Conservation (phyloP, 2,329 filamentous ascomycete species). For the Fusarium sp. region DNA sequence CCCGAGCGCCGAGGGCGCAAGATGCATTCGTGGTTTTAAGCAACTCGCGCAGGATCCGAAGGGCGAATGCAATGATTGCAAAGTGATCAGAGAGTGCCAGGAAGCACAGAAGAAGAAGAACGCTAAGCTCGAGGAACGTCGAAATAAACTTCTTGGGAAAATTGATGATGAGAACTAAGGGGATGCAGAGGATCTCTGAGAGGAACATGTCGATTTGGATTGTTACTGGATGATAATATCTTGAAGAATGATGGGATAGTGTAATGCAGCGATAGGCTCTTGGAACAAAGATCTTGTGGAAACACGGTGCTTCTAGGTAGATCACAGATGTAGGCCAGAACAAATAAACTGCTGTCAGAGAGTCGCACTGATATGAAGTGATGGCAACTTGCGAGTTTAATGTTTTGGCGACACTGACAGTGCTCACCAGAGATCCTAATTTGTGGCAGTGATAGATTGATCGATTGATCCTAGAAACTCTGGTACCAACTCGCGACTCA, state of each 20-base stretch:
- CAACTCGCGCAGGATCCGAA: background rate
- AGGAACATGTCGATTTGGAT: accelerated
- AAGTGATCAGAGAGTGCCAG: background rate
- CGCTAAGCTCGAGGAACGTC: too few species aligned
- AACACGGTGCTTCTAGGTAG: background rate
- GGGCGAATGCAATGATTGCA: background rate
- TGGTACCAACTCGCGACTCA: accelerated
- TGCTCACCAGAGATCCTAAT: accelerated
- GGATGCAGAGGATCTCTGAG: accelerated
- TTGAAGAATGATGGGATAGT: background rate
- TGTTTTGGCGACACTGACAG: background rate
- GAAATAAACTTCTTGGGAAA: background rate
- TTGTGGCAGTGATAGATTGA: background rate
- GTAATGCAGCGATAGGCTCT: background rate
- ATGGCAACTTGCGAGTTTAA: background rate
- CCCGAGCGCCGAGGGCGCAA: background rate
- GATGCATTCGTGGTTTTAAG: background rate
- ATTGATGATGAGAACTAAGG: background rate
- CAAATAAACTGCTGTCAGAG: background rate
- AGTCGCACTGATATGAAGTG: background rate
- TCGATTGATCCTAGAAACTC: background rate
- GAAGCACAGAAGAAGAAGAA: background rate
- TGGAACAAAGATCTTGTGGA: background rate
- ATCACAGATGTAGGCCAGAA: background rate
- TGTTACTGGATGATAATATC: background rate